A percentile compares a stretch with the other conserved stretches of the same genome.
Evolutionary conservation across 371 early-diverging fungal species (phyloP).

Genomic region (Lichtheimia ramosa): DNA sequence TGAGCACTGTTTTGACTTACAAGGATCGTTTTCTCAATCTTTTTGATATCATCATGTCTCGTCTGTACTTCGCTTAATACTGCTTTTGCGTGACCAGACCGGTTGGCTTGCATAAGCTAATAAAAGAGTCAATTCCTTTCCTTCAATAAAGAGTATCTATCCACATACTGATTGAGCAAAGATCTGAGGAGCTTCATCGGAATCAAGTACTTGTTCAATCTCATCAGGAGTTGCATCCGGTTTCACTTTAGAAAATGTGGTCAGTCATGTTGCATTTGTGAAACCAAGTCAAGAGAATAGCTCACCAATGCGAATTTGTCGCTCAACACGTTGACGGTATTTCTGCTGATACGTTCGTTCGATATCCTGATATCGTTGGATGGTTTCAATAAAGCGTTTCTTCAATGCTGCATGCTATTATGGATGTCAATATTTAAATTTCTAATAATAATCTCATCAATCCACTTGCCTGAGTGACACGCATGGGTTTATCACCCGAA

Average conservation of each 20-base stretch:
- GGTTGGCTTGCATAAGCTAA: slow-evolving; percentile 72
- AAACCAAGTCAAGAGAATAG: neutral
- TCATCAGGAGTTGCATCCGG: slow-evolving; percentile 86
- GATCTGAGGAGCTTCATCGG: slow-evolving; percentile 71
- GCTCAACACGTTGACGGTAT: slow-evolving; percentile 81
- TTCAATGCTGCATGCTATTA: slow-evolving; percentile 69
- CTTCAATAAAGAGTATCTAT: neutral
- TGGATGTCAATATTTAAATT: neutral
- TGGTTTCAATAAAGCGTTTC: slow-evolving; percentile 81
- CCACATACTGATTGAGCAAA: slow-evolving; percentile 81
- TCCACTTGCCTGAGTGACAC: slow-evolving; percentile 57
- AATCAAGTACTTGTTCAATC: slow-evolving; percentile 73
- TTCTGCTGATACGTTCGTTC: slow-evolving; percentile 82
- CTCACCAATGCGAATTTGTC: slow-evolving; percentile 84
- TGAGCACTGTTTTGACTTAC: slow-evolving; percentile 30
- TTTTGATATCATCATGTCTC: slow-evolving; percentile 85
- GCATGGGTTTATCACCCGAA: slow-evolving; percentile 66
- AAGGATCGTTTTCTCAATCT: slow-evolving; percentile 83
- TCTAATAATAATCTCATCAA: no score
- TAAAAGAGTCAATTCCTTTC: neutral
- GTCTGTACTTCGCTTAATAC: slow-evolving; percentile 85
- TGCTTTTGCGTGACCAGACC: slow-evolving; percentile 78
- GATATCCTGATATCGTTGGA: slow-evolving; percentile 79
- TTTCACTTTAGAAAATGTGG: slow-evolving; percentile 56
- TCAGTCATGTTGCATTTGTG: no score